Evolutionary conservation across 768 basidiomycete genomes (phyloP).

Genomic region (Coprinopsis cinerea): DNA sequence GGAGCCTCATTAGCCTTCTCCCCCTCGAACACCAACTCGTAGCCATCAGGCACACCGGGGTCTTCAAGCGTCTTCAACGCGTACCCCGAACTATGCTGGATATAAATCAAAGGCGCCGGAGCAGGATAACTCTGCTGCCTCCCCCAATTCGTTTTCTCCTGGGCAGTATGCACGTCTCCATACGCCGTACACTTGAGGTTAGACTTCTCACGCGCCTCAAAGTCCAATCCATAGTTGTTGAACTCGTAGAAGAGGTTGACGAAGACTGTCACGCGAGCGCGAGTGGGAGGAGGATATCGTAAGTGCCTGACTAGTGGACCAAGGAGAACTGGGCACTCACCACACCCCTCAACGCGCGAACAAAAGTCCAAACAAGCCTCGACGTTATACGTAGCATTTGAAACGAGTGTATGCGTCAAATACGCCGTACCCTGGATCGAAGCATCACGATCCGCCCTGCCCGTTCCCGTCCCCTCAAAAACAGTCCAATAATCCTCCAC

Average conservation of each 20-base stretch:
- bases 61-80: constrained; percentile 30
- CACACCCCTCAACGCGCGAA: background rate
- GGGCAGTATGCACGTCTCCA: constrained; percentile 34
- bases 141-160: constrained; percentile 40
- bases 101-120: constrained; percentile 32
- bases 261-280: too few relatives aligned
- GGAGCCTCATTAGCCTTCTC: too few relatives aligned
- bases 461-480: constrained; percentile 34
- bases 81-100: constrained; percentile 40
- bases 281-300: background rate
- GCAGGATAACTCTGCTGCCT: constrained; percentile 34
- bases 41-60: constrained; percentile 36
- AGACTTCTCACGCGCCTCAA: constrained; percentile 30
- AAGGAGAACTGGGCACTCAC: constrained; percentile 11
- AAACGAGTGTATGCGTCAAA: constrained; percentile 39
- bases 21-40: constrained; percentile 40
- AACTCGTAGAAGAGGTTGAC: constrained; percentile 45
- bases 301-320: constrained; percentile 35
- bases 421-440: constrained; percentile 42
- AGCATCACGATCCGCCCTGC: constrained; percentile 31
- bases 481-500: constrained; percentile 29
- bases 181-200: constrained; percentile 45
- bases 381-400: constrained; percentile 40
- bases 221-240: constrained; percentile 38
- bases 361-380: constrained; percentile 38